These are phyloP conservation scores for Mortierella alpina DNA, from an alignment of 192 early-diverging fungal species.

Conservation along the genomic window DNA sequence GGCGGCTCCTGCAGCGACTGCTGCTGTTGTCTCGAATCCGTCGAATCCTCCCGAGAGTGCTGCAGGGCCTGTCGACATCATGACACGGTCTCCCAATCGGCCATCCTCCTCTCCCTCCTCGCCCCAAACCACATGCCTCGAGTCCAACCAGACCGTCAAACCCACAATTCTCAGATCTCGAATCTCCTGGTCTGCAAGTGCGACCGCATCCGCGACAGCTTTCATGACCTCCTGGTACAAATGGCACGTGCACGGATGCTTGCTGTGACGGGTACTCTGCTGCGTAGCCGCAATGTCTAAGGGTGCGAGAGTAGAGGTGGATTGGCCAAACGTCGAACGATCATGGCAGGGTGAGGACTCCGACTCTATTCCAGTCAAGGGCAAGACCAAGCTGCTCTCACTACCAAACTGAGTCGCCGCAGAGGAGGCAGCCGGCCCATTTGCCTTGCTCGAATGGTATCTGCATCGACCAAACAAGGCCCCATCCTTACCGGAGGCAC, in stretches of 20 bases:
- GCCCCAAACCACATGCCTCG: conserved; percentile 38
- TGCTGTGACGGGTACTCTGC: not conserved
- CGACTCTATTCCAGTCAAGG: not conserved
- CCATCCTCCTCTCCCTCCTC: conserved; percentile 32
- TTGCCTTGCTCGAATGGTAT: conserved; percentile 1
- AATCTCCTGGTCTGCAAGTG: conserved; percentile 37
- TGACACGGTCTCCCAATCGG: conserved; percentile 31
- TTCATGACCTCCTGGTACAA: conserved; percentile 20
- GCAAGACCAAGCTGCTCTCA: no score
- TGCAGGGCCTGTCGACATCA: conserved; percentile 16
- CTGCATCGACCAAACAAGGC: conserved; percentile 1
- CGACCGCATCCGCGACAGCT: conserved; percentile 24
- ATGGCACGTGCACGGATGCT: conserved; percentile 11
- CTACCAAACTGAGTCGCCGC: no score
- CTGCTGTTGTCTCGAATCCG: not conserved
- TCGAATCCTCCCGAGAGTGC: not conserved
- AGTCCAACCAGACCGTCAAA: conserved; percentile 37
- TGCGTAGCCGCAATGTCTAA: not conserved
- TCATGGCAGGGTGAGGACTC: not conserved
- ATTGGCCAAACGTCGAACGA: conserved; percentile 1
- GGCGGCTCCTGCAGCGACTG: not conserved
- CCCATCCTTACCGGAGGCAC: not conserved
- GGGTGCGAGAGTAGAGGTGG: not conserved
- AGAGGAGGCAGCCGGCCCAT: no score
- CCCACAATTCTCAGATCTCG: conserved; percentile 21